These are phyloP conservation scores for Eimeria sp. DNA, from an alignment of 169 alveolate genomes.

Conservation along the genomic window DNA sequence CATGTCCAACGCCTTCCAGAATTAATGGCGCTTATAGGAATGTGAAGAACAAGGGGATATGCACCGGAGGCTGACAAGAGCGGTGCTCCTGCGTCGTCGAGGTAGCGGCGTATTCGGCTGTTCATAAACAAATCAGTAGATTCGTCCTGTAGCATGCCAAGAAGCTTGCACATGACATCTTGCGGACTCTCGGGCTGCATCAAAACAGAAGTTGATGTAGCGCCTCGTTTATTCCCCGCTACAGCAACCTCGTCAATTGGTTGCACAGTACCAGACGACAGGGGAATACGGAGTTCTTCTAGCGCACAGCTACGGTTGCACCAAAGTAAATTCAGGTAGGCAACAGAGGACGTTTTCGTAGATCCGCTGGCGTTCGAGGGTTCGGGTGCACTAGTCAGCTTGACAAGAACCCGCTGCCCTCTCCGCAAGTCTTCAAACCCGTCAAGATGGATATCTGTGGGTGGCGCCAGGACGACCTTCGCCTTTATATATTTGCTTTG, in stretches of 20 bases:
- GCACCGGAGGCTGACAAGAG: conserved; percentile 4
- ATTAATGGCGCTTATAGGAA: not conserved
- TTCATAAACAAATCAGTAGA: conserved; percentile 6
- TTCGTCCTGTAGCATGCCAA: conserved; percentile 38
- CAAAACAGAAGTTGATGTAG: not conserved
- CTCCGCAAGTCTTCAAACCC: conserved; percentile 9
- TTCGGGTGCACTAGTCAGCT: conserved; percentile 19
- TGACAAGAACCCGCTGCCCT: conserved; percentile 41
- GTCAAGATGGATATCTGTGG: not conserved
- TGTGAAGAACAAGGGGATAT: conserved; percentile 15
- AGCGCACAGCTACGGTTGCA: conserved; percentile 25
- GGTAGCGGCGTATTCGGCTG: conserved; percentile 51
- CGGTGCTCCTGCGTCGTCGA: conserved; percentile 14
- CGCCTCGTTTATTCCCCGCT: not conserved
- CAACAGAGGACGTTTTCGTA: not conserved
- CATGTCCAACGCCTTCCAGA: not conserved
- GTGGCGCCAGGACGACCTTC: not conserved
- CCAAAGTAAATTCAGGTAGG: conserved; percentile 14
- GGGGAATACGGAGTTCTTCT: not conserved
- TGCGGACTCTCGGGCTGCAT: not conserved
- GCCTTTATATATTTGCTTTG: conserved; percentile 7
- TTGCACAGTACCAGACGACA: not conserved
- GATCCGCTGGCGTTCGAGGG: not conserved
- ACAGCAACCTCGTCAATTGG: not conserved
- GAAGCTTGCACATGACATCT: conserved; percentile 34